Conservation (phyloP, 192 early-diverging fungal genomes). For the Coemansia sp. region DNA sequence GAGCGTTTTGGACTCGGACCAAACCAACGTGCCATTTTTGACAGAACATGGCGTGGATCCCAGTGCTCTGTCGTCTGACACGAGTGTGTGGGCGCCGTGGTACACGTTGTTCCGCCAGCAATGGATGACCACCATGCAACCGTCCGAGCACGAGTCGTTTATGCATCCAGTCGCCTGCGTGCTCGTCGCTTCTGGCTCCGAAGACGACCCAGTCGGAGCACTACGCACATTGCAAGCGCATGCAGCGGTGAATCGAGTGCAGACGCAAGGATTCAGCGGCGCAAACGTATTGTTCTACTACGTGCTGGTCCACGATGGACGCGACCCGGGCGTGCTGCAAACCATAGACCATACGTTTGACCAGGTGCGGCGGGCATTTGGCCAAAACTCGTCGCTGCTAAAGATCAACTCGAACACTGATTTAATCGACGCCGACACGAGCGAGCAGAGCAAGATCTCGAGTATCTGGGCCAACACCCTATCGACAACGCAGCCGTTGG, state of each 20-base stretch:
- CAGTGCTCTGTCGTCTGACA: conserved; percentile 12
- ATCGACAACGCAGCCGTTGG: conserved; percentile 17
- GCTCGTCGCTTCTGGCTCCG: conserved; percentile 63
- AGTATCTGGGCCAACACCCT: conserved; percentile 35
- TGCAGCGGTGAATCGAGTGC: conserved; percentile 56
- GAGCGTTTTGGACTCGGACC: conserved; percentile 7
- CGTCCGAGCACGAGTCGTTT: conserved; percentile 91
- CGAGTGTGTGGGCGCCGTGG: conserved; percentile 69
- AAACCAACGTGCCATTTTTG: conserved; percentile 21
- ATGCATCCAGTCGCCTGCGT: conserved; percentile 91
- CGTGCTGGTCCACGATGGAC: conserved; percentile 82
- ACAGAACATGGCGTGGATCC: conserved; percentile 11
- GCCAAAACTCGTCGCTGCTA: conserved; percentile 44
- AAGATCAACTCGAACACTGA: conserved; percentile 44
- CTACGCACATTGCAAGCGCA: conserved; percentile 60
- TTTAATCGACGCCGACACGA: conserved; percentile 12
- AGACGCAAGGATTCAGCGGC: conserved; percentile 75
- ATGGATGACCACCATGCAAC: conserved; percentile 57
- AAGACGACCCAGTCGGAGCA: conserved; percentile 74
- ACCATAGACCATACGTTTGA: conserved; percentile 49
- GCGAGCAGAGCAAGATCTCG: conserved; percentile 30
- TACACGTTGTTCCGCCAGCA: conserved; percentile 72
- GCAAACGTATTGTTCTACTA: conserved; percentile 77
- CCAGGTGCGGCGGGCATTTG: conserved; percentile 46
- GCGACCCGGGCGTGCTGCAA: conserved; percentile 28